Percentiles rank a stretch among this genome's conserved stretches.
Evolutionary conservation across 192 early-diverging fungal genomes (phyloP).

Genomic region (Umbelopsis ramanniana): DNA sequence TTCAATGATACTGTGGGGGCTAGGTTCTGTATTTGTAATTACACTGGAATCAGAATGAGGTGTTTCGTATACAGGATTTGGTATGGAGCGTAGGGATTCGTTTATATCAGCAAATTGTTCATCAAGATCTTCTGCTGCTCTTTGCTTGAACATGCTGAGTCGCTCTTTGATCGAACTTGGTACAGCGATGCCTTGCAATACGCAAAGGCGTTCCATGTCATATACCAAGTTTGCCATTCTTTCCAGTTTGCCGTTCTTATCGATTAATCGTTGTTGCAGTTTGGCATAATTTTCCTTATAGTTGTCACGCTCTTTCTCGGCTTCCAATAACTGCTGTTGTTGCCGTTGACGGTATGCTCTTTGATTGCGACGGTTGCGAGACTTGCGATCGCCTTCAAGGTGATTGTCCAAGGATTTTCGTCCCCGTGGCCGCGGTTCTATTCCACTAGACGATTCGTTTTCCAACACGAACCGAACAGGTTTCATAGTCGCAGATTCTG

Average conservation of each 20-base stretch:
- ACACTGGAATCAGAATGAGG: not conserved
- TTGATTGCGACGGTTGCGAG: constrained; percentile 13
- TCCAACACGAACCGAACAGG: constrained; percentile 17
- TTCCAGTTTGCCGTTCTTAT: not conserved
- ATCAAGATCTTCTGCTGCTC: constrained; percentile 13
- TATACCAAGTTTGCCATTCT: constrained; percentile 9
- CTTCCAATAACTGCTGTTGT: not conserved
- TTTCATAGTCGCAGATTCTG: not conserved
- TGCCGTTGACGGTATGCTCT: constrained; percentile 18
- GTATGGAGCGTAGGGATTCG: constrained; percentile 11
- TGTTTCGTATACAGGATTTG: not conserved
- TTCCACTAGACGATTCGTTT: constrained; percentile 14
- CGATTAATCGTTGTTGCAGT: not conserved
- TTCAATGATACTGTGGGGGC: constrained; percentile 2
- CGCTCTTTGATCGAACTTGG: not conserved
- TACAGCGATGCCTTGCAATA: not conserved
- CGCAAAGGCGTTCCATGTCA: not conserved
- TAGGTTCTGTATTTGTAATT: constrained; percentile 18
- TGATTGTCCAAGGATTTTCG: constrained; percentile 9
- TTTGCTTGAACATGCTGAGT: not conserved
- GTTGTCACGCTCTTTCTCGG: not conserved
- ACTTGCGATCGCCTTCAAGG: constrained; percentile 1
- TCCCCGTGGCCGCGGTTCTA: constrained; percentile 8
- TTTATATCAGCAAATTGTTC: constrained; percentile 20
- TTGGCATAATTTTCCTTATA: not conserved